phyloP scores from a whole-genome alignment of 78 protist genomes.

The Guillardia theta region DNA sequence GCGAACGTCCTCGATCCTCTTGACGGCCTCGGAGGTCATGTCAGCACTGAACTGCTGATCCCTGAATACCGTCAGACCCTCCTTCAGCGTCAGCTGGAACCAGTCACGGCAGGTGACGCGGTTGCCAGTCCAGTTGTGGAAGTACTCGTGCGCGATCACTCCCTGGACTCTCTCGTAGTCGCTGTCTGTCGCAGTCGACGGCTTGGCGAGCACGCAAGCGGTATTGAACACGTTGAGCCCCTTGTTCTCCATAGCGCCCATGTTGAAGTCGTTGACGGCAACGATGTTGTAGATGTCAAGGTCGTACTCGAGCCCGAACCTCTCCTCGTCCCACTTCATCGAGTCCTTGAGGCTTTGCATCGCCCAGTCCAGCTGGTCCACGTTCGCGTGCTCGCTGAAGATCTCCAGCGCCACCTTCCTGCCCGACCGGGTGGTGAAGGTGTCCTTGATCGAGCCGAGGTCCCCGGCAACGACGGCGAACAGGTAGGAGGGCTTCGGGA shows the following conservation, averaged over 20 bases:
- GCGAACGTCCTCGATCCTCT: constrained; percentile 25
- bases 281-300: constrained; percentile 28
- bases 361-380: constrained; percentile 22
- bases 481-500: constrained; percentile 43
- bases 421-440: constrained; percentile 12
- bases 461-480: constrained; percentile 41
- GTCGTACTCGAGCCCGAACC: constrained; percentile 37
- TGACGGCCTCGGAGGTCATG: constrained; percentile 16
- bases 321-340: constrained; percentile 44
- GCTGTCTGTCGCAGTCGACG: constrained; percentile 37
- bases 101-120: constrained; percentile 43
- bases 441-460: neutral
- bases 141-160: constrained; percentile 42
- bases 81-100: constrained; percentile 53
- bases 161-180: constrained; percentile 35
- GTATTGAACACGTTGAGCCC: constrained; percentile 39
- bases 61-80: constrained; percentile 35
- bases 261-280: constrained; percentile 40
- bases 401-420: constrained; percentile 2
- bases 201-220: neutral
- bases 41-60: constrained; percentile 35
- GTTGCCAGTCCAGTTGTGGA: constrained; percentile 47
- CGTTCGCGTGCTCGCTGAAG: neutral
- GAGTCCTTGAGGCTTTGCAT: neutral
- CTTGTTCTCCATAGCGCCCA: constrained; percentile 52